Percentiles rank a stretch among this genome's conserved stretches.
Evolutionary conservation across 805 yeast genomes (phyloP).

Genomic region (Kluyveromyces dobzhanskii): DNA sequence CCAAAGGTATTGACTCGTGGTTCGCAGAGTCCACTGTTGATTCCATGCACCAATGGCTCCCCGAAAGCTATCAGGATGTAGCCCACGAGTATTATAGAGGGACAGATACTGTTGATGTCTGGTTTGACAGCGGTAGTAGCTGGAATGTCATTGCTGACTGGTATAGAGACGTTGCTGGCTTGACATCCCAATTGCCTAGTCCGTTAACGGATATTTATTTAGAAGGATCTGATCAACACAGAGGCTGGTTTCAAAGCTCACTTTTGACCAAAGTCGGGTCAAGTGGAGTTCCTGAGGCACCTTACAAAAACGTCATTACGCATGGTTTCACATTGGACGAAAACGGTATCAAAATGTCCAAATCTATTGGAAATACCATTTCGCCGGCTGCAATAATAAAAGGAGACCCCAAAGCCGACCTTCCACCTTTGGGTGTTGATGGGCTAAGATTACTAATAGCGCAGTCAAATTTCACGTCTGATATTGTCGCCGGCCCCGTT

Average conservation of each 20-base stretch:
- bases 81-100: slow-evolving; percentile 52
- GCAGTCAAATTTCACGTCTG: slow-evolving; percentile 76
- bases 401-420: slow-evolving; percentile 42
- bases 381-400: slow-evolving; percentile 59
- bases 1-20: slow-evolving; percentile 74
- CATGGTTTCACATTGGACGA: slow-evolving; percentile 92
- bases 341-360: slow-evolving; percentile 85
- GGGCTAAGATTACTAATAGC: slow-evolving; percentile 90
- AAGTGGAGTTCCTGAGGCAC: slow-evolving; percentile 36
- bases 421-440: slow-evolving; percentile 75
- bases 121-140: slow-evolving; percentile 96
- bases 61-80: slow-evolving; percentile 36
- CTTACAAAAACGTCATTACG: slow-evolving; percentile 70
- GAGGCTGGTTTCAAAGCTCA: slow-evolving; percentile 99
- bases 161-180: slow-evolving; percentile 28
- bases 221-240: slow-evolving; percentile 97
- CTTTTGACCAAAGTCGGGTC: slow-evolving; percentile 65
- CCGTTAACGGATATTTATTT: slow-evolving; percentile 73
- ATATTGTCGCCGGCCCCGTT: slow-evolving; percentile 65
- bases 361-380: slow-evolving; percentile 78
- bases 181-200: slow-evolving; percentile 28
- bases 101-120: slow-evolving; percentile 92
- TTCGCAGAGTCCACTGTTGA: slow-evolving; percentile 44
- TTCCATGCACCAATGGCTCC: slow-evolving; percentile 57
- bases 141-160: slow-evolving; percentile 48